Base-by-base conservation (phyloP, 225 moss, liverwort and hornwort species). In the Sphagnum contortum region DNA sequence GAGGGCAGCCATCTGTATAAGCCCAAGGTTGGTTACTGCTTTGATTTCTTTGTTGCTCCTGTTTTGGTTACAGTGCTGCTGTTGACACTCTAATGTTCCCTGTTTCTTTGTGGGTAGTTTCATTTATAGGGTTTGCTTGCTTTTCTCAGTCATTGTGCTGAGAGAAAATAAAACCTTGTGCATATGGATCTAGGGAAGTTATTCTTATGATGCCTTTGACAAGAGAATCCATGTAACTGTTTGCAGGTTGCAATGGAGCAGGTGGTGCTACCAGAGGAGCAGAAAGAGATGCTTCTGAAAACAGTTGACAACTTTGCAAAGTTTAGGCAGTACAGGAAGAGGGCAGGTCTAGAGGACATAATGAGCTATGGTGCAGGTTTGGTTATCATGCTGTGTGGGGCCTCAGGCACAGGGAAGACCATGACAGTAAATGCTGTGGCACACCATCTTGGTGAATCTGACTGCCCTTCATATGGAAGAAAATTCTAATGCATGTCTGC, bases 401-500 rank as follows among this genome's bases (percentile, higher is more conserved):
- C 85, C 57, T 86, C 85, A 61, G 85, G 85, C 69, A 86, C 85
- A 29, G 85, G 85, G 47, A 86, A 86, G 54, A 86, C 85, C 55
- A 86, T 86, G 85, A 86, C 85, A 12, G 85, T 86, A 49, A 86
- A 86, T 70, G 85, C 81, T 49, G 76, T 86, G 12, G 85, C 85
- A 46, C 85, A 81, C 66, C 85, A 86, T 77, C 81, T 86, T 62
- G 85, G 84, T 81, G 64, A 64, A 44, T 53, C 64, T 64, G 29
- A 49, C 29, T 29, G 29, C 29, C 29, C 29, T 29, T 29, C 4
- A 5, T 47, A 29, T 55, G 49, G 29, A 46, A 52, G 3, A 57
- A 53, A 29, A 72, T 10, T 45, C 54, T 5, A 12, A 64, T 5
- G 29, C 47, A 50, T 44, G n/a, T 66, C 5, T 67, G 57, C 29